Evolutionary conservation across 139 green algal species (phyloP).

Genomic region (Spirogloea muscicola): DNA sequence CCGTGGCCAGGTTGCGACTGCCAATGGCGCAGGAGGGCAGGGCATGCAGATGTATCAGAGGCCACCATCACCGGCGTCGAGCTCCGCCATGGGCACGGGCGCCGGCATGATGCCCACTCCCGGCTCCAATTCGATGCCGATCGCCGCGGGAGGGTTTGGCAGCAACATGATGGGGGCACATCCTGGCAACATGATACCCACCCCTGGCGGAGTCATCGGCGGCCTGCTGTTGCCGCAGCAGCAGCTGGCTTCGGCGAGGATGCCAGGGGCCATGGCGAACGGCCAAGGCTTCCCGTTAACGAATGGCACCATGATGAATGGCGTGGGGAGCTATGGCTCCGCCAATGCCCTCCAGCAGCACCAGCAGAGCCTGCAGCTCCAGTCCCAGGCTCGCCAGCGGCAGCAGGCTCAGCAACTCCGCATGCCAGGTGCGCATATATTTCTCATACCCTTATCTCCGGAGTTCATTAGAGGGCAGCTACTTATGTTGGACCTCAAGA

Average conservation of each 20-base stretch:
- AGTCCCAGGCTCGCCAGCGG: slow-evolving; percentile 10
- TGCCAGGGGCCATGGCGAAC: not conserved
- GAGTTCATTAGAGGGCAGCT: too few relatives aligned
- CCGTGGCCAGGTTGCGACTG: not conserved
- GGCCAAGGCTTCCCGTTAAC: not conserved
- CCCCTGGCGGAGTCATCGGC: too few relatives aligned
- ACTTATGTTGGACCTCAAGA: too few relatives aligned
- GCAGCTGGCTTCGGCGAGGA: not conserved
- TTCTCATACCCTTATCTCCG: too few relatives aligned
- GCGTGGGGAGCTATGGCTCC: too few relatives aligned
- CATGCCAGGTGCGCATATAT: too few relatives aligned
- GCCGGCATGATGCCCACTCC: not conserved
- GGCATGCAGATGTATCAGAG: not conserved
- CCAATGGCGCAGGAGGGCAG: not conserved
- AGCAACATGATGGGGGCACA: too few relatives aligned
- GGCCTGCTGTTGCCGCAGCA: not conserved
- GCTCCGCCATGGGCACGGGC: slow-evolving; percentile 9
- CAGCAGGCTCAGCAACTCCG: slow-evolving; percentile 3
- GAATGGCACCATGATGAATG: slow-evolving; percentile 5
- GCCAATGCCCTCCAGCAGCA: too few relatives aligned
- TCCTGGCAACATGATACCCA: too few relatives aligned
- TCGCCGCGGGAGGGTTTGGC: not conserved
- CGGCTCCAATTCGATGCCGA: not conserved
- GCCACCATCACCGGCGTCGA: not conserved
- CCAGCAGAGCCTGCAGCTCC: slow-evolving; percentile 8